Conservation (phyloP, 2,329 filamentous ascomycete genomes). For the Scedosporium minutisporum region DNA sequence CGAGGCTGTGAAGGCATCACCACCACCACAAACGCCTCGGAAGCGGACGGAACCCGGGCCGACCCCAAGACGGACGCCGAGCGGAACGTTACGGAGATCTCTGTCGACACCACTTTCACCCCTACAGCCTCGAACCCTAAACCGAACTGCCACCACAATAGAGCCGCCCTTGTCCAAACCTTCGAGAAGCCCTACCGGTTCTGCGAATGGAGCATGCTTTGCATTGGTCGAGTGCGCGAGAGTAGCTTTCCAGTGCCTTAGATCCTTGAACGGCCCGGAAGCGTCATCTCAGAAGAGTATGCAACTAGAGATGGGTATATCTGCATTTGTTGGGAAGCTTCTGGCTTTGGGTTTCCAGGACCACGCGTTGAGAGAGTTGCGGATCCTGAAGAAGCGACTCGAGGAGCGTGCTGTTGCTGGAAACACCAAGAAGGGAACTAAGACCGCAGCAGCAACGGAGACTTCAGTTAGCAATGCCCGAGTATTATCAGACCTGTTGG, state of each 20-base stretch:
- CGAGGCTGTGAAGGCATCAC: slow-evolving; percentile 49
- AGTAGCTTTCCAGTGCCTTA: slow-evolving; percentile 55
- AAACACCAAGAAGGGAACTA: slow-evolving; percentile 18
- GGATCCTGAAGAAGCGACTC: slow-evolving; percentile 54
- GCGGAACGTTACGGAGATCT: slow-evolving; percentile 40
- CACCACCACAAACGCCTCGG: slow-evolving; percentile 19
- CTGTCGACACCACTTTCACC: slow-evolving; percentile 48
- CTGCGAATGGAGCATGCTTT: slow-evolving; percentile 35
- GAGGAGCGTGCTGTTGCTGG: slow-evolving; percentile 24
- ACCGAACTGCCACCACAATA: slow-evolving; percentile 48
- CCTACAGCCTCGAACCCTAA: slow-evolving; percentile 50
- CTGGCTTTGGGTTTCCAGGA: slow-evolving; percentile 54
- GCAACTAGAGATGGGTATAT: slow-evolving; percentile 66
- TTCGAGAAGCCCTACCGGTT: slow-evolving; percentile 13
- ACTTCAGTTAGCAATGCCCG: slow-evolving; percentile 20
- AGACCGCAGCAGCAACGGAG: slow-evolving; percentile 19
- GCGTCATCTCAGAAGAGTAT: slow-evolving; percentile 20
- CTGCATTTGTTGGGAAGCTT: slow-evolving; percentile 57
- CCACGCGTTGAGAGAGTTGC: slow-evolving; percentile 60
- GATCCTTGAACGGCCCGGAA: slow-evolving; percentile 39
- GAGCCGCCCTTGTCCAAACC: slow-evolving; percentile 24
- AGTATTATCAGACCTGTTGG: slow-evolving; percentile 48
- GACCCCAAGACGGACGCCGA: slow-evolving; percentile 25
- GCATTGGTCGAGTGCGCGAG: slow-evolving; percentile 60
- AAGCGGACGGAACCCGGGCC: slow-evolving; percentile 23